phyloP scores from a whole-genome alignment of 2,329 filamentous ascomycete genomes.

The Amylocarpus encephaloides region DNA sequence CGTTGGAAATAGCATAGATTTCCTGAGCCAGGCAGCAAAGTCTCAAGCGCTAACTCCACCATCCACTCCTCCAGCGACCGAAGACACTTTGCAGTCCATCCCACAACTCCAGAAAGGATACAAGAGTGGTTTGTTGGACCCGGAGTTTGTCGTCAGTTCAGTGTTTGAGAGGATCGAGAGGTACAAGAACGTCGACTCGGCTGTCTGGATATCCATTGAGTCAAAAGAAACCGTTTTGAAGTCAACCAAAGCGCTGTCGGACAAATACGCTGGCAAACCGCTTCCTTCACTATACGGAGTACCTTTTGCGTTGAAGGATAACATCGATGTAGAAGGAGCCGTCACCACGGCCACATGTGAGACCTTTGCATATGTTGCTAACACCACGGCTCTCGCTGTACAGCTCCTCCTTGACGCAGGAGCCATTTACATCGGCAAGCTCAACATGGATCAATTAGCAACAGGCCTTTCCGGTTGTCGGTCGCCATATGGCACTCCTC shows the following conservation, averaged over 20 bases:
- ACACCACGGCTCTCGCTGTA: slow-evolving; percentile 41
- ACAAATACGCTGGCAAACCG: slow-evolving; percentile 36
- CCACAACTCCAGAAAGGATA: slow-evolving; percentile 39
- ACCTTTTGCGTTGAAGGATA: slow-evolving; percentile 52
- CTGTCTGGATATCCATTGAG: slow-evolving; percentile 45
- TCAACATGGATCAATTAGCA: slow-evolving; percentile 55
- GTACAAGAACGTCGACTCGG: slow-evolving; percentile 41
- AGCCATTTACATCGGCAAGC: slow-evolving; percentile 51
- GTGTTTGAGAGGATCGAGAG: slow-evolving; percentile 42
- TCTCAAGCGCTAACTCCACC: slow-evolving; percentile 20
- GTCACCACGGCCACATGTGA: slow-evolving; percentile 47
- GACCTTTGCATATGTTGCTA: slow-evolving; percentile 41
- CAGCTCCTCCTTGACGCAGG: slow-evolving; percentile 43
- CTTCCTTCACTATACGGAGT: slow-evolving; percentile 49
- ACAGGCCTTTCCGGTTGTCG: slow-evolving; percentile 54
- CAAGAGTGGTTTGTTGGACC: slow-evolving; percentile 35
- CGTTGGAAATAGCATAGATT: slow-evolving; percentile 36
- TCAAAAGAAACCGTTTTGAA: slow-evolving; percentile 35
- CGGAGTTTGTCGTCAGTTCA: slow-evolving; percentile 38
- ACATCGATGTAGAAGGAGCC: slow-evolving; percentile 45
- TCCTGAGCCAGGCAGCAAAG: slow-evolving; percentile 29
- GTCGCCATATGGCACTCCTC: slow-evolving; percentile 50
- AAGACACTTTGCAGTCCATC: slow-evolving; percentile 29
- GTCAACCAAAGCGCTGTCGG: slow-evolving; percentile 36
- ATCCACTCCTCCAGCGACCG: slow-evolving; percentile 20